Evolutionary conservation across 2,329 filamentous ascomycete species (phyloP).

Genomic region (Talaromyces sp.): DNA sequence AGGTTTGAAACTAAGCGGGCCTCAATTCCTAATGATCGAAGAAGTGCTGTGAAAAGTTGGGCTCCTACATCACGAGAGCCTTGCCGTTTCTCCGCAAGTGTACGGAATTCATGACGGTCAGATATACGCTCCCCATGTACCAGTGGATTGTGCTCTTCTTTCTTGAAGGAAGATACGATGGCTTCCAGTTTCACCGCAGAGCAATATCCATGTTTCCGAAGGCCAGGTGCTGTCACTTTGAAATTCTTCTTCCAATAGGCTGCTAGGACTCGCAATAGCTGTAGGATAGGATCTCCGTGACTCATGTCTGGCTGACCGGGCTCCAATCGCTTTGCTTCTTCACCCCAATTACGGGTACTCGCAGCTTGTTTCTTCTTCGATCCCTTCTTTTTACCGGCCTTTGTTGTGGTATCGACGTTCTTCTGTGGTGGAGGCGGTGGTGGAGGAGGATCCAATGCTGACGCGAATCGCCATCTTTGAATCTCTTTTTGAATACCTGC

Average conservation of each 20-base stretch:
- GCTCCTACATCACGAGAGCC: constrained; percentile 85
- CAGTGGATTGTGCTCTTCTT: constrained; percentile 56
- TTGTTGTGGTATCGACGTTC: constrained; percentile 36
- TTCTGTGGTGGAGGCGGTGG: constrained; percentile 33
- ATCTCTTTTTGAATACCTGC: constrained; percentile 65
- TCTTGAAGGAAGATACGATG: constrained; percentile 65
- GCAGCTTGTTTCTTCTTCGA: constrained; percentile 31
- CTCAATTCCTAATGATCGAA: constrained; percentile 76
- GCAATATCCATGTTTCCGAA: constrained; percentile 89
- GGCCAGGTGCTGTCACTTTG: constrained; percentile 65
- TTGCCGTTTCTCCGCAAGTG: constrained; percentile 61
- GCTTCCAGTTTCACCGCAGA: constrained; percentile 67
- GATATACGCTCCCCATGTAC: constrained; percentile 71
- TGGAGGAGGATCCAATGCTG: constrained; percentile 50
- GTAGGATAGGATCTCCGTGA: constrained; percentile 72
- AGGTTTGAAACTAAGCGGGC: constrained; percentile 77
- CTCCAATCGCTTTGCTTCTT: constrained; percentile 63
- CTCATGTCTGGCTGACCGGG: constrained; percentile 70
- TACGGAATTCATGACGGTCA: constrained; percentile 62
- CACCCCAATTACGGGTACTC: constrained; percentile 63
- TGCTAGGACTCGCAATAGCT: constrained; percentile 68
- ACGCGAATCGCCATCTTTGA: constrained; percentile 65
- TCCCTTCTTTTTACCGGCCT: constrained; percentile 15
- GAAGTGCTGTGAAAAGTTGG: constrained; percentile 80
- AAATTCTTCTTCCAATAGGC: constrained; percentile 88